phyloP scores from a whole-genome alignment of 352 stramenopile genomes.

The Hyaloperonospora arabidopsidis region DNA sequence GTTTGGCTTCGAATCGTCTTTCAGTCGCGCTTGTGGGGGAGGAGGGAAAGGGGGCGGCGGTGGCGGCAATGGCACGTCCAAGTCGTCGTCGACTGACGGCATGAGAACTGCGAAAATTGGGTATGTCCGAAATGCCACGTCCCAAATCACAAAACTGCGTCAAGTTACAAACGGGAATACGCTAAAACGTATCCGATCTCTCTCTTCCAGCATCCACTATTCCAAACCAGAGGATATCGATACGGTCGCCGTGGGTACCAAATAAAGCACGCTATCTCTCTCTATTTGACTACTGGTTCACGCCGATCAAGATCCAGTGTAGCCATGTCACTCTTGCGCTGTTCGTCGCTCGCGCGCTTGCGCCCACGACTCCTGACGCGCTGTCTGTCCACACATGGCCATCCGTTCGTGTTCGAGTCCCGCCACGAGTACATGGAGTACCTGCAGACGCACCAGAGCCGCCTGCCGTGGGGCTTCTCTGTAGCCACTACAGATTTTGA shows the following conservation, averaged over 20 bases:
- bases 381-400: constrained; percentile 34
- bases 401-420: constrained; percentile 75
- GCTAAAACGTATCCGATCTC: too few species aligned
- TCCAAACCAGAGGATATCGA: too few species aligned
- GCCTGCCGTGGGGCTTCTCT: constrained; percentile 80
- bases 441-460: constrained; percentile 61
- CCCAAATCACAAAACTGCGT: too few species aligned
- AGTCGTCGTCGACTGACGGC: constrained; percentile 2
- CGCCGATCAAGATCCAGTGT: too few species aligned
- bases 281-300: too few species aligned
- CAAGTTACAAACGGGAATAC: too few species aligned
- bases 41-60: constrained; percentile 32
- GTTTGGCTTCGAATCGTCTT: constrained; percentile 22
- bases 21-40: constrained; percentile 22
- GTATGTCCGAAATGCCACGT: not conserved
- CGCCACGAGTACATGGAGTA: constrained; percentile 79
- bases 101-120: constrained; percentile 1
- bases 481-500: constrained; percentile 76
- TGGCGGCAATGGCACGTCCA: constrained; percentile 27
- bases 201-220: too few species aligned
- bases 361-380: constrained; percentile 20
- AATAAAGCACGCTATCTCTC: too few species aligned
- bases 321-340: constrained; percentile 26
- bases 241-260: too few species aligned
- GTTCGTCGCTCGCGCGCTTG: constrained; percentile 19